These are phyloP conservation scores for Arachis monticola DNA, from an alignment of 331 rosid genomes.

Conservation along the genomic window DNA sequence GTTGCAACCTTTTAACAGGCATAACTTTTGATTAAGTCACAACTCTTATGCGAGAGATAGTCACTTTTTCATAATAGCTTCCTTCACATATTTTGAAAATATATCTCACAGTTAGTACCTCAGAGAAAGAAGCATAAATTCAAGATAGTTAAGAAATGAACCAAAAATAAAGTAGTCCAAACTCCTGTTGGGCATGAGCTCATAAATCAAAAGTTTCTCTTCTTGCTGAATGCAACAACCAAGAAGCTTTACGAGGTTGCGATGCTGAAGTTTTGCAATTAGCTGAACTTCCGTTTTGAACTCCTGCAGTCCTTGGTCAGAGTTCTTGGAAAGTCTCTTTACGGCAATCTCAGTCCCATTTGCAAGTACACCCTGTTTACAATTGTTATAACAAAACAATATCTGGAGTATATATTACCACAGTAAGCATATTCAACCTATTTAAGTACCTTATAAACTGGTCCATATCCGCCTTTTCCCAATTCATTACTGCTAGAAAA, in stretches of 20 bases:
- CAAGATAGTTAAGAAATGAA: background rate
- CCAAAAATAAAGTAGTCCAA: constrained; percentile 37
- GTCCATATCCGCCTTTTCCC: constrained; percentile 51
- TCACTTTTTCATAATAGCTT: no score
- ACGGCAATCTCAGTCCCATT: constrained; percentile 60
- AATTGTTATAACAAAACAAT: background rate
- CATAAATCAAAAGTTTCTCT: constrained; percentile 48
- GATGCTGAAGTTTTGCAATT: constrained; percentile 58
- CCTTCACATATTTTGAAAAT: no score
- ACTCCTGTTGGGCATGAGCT: constrained; percentile 40
- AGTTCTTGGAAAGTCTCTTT: constrained; percentile 52
- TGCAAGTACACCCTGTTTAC: constrained; percentile 26
- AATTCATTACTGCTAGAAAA: constrained; percentile 35
- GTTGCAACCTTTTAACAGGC: no score
- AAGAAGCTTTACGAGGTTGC: constrained; percentile 50
- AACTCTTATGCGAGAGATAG: no score
- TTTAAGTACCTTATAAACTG: constrained; percentile 48
- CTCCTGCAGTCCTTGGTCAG: constrained; percentile 49
- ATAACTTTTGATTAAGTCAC: no score
- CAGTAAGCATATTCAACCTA: background rate
- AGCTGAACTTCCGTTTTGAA: constrained; percentile 52
- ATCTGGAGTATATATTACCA: background rate
- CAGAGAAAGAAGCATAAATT: background rate
- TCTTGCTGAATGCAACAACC: constrained; percentile 51
- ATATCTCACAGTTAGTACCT: background rate